Percentiles rank a stretch among this genome's conserved stretches.
These are phyloP conservation scores for Magnusiomyces sp. DNA, from an alignment of 1,139 yeast species.

Conservation along the genomic window DNA sequence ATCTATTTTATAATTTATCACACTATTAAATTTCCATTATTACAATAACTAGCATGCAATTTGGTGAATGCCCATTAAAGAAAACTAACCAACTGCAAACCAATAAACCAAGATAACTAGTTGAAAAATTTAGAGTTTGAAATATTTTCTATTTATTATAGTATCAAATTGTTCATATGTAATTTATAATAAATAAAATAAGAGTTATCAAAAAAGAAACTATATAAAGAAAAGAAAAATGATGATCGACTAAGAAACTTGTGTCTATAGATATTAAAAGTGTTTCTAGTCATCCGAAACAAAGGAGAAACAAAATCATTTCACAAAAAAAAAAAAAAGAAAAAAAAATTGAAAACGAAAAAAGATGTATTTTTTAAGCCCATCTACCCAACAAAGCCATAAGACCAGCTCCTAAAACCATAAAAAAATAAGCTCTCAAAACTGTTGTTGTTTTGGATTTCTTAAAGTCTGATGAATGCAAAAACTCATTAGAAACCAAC, in stretches of 20 bases:
- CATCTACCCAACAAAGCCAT: conserved; percentile 85
- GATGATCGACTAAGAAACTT: too few species aligned
- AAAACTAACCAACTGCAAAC: neutral
- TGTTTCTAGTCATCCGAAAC: too few species aligned
- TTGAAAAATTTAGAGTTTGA: neutral
- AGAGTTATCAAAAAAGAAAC: too few species aligned
- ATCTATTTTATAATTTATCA: too few species aligned
- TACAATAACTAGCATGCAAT: neutral
- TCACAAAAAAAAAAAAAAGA: neutral
- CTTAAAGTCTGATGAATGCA: conserved; percentile 37
- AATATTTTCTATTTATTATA: neutral
- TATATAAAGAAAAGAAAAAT: too few species aligned
- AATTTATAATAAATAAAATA: neutral
- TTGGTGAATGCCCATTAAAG: neutral
- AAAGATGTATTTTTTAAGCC: conserved; percentile 43
- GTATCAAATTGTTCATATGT: neutral
- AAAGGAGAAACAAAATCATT: neutral
- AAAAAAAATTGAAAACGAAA: neutral
- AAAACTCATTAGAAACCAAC: conserved; percentile 80
- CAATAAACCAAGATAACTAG: neutral
- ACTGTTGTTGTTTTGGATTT: conserved; percentile 30
- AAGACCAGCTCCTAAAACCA: conserved; percentile 67
- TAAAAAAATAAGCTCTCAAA: conserved; percentile 29
- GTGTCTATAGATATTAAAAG: too few species aligned
- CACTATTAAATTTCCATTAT: neutral